Evolutionary conservation across 177 flowering plant genomes (phyloP).

Genomic region (Vitis hybrid): DNA sequence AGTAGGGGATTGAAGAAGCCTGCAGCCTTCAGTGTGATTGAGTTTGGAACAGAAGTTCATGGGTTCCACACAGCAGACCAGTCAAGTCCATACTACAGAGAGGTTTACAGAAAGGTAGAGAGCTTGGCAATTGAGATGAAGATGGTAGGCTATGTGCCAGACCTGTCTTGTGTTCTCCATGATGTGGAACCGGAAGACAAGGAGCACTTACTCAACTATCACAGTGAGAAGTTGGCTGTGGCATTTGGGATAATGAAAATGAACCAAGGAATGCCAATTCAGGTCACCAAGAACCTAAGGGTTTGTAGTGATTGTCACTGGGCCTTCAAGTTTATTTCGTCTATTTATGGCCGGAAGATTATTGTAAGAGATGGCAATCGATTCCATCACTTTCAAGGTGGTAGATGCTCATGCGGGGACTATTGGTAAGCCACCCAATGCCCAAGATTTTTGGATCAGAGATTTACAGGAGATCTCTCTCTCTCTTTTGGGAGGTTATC

Average conservation of each 20-base stretch:
- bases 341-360: conserved; percentile 26
- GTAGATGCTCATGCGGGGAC: conserved; percentile 39
- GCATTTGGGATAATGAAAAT: conserved; percentile 42
- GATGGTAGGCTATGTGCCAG: conserved; percentile 40
- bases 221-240: conserved; percentile 43
- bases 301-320: conserved; percentile 43
- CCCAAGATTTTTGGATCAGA: too few relatives aligned
- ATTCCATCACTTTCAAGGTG: conserved; percentile 32
- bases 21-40: conserved; percentile 40
- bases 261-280: conserved; percentile 21
- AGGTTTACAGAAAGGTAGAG: conserved; percentile 25
- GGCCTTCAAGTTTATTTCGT: conserved; percentile 34
- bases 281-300: conserved; percentile 38
- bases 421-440: conserved; percentile 26
- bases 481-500: too few relatives aligned
- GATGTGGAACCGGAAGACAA: conserved; percentile 47
- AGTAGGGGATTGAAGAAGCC: conserved; percentile 35
- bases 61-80: conserved; percentile 39
- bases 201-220: conserved; percentile 28
- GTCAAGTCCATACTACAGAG: conserved; percentile 18
- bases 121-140: conserved; percentile 30
- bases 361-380: conserved; percentile 29
- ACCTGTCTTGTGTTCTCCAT: conserved; percentile 29
- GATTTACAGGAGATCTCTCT: too few relatives aligned
- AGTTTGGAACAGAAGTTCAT: conserved; percentile 32